Conservation (phyloP, 352 stramenopile species). For the Elongisporangium anandrum region DNA sequence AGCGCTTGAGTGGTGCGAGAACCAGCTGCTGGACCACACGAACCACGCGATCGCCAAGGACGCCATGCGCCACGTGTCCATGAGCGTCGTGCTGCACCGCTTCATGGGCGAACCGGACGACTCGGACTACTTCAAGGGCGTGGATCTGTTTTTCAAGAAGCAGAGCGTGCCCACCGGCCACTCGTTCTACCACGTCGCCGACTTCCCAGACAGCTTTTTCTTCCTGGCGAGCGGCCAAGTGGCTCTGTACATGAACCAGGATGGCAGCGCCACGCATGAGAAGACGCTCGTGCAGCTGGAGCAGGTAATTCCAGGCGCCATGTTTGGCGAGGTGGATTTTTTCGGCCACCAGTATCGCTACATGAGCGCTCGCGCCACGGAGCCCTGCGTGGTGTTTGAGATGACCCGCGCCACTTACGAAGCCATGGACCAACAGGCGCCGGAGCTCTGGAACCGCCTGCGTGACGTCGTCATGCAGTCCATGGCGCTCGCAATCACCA, state of each 20-base stretch:
- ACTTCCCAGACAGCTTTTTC: conserved; percentile 63
- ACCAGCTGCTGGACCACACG: conserved; percentile 42
- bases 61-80: conserved; percentile 38
- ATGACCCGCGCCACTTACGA: conserved; percentile 65
- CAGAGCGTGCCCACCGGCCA: conserved; percentile 48
- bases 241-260: conserved; percentile 73
- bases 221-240: conserved; percentile 72
- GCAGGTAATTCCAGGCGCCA: conserved; percentile 66
- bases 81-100: conserved; percentile 65
- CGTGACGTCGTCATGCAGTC: conserved; percentile 79
- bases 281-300: conserved; percentile 56
- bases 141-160: conserved; percentile 64
- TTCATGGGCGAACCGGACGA: conserved; percentile 79
- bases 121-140: conserved; percentile 52
- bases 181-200: conserved; percentile 69
- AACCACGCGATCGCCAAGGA: conserved; percentile 23
- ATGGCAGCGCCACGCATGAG: conserved; percentile 40
- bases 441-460: conserved; percentile 67
- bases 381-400: conserved; percentile 63
- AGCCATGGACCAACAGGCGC: conserved; percentile 47
- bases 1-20: conserved; percentile 77
- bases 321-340: conserved; percentile 88
- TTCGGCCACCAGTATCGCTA: conserved; percentile 67
- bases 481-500: conserved; percentile 76
- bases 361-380: conserved; percentile 47